Evolutionary conservation across 2,329 filamentous ascomycete genomes (phyloP).

Genomic region (Cladosporium austrohemisphaericum): DNA sequence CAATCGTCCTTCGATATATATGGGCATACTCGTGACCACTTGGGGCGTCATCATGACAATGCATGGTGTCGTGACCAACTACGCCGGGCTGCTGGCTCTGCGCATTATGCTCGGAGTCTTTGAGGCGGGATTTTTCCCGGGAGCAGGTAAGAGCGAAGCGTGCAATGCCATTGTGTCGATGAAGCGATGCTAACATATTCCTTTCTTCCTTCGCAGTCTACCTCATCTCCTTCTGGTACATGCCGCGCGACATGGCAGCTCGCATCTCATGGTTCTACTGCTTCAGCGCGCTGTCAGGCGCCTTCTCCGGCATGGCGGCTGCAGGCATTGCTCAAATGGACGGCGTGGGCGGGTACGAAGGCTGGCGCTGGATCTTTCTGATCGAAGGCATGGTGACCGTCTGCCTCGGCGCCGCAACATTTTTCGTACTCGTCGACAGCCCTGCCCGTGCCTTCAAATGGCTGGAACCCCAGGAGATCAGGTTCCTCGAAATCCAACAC

Average conservation of each 20-base stretch:
- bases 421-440: conserved; percentile 12
- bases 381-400: conserved; percentile 31
- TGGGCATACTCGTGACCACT: conserved; percentile 25
- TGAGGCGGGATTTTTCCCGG: conserved; percentile 57
- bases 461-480: conserved; percentile 43
- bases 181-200: too few relatives aligned
- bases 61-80: conserved; percentile 66
- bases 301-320: conserved; percentile 49
- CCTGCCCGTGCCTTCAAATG: conserved; percentile 50
- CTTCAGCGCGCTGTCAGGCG: conserved; percentile 43
- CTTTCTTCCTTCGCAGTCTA: conserved; percentile 20
- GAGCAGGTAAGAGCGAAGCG: too few relatives aligned
- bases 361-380: conserved; percentile 25
- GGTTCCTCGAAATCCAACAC: neutral
- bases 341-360: conserved; percentile 33
- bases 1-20: conserved; percentile 31
- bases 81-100: conserved; percentile 26
- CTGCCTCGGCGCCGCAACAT: conserved; percentile 3
- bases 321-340: conserved; percentile 44
- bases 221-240: conserved; percentile 31
- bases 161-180: too few relatives aligned
- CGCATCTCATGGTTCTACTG: conserved; percentile 26
- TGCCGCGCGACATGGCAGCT: conserved; percentile 31
- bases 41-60: conserved; percentile 62
- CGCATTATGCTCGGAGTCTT: conserved; percentile 39